Percentiles rank a stretch among this genome's conserved stretches.
Conservation (phyloP, 257 asterid species). For the Paraleonurus japonicus region DNA sequence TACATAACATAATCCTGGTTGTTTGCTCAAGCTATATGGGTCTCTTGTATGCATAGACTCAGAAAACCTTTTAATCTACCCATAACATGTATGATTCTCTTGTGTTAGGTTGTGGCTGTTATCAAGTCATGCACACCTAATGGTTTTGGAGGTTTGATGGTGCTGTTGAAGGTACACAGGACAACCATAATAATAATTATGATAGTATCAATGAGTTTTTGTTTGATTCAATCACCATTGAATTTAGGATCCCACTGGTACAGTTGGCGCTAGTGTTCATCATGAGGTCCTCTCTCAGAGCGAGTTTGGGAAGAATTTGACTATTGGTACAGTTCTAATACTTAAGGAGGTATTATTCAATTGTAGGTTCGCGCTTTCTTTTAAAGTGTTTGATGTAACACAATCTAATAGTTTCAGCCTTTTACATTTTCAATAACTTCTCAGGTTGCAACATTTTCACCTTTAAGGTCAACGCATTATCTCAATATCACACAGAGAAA, state of each 20-base stretch:
- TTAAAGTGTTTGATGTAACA: not conserved
- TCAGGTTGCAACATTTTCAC: constrained; percentile 82
- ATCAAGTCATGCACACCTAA: constrained; percentile 73
- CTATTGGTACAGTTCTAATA: constrained; percentile 66
- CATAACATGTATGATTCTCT: constrained; percentile 25
- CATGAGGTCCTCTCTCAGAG: constrained; percentile 61
- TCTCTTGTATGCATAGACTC: not conserved
- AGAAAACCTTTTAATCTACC: not conserved
- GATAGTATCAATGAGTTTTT: not conserved
- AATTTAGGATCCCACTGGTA: constrained; percentile 88
- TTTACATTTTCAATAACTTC: constrained; percentile 28
- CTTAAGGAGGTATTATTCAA: constrained; percentile 61
- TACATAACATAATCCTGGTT: not conserved
- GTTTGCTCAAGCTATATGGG: constrained; percentile 12
- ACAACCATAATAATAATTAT: not conserved
- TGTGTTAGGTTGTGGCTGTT: constrained; percentile 75
- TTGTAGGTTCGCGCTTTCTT: constrained; percentile 16
- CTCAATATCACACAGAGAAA: constrained; percentile 73
- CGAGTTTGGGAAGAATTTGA: constrained; percentile 56
- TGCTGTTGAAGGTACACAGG: constrained; percentile 66
- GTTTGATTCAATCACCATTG: constrained; percentile 28
- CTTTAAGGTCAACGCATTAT: constrained; percentile 60
- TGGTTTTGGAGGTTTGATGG: constrained; percentile 73
- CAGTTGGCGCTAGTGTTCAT: constrained; percentile 78
- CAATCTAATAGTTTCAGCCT: constrained; percentile 8